A percentile compares a stretch with the other conserved stretches of the same genome.
Evolutionary conservation across 208 protist species (phyloP).

Genomic region (Spongospora subterranea): DNA sequence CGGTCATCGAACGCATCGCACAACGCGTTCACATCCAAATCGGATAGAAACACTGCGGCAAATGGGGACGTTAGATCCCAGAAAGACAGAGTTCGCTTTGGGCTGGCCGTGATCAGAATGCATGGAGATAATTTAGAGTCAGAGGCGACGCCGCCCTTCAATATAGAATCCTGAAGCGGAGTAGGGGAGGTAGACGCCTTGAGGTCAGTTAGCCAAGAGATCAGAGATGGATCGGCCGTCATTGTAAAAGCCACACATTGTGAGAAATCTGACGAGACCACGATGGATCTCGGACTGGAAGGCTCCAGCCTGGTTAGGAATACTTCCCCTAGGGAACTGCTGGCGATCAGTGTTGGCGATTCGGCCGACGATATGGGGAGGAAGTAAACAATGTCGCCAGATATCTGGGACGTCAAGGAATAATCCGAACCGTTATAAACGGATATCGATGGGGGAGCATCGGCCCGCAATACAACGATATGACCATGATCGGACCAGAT

Average conservation of each 20-base stretch:
- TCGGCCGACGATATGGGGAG: not conserved
- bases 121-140: not conserved
- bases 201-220: not conserved
- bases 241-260: not conserved
- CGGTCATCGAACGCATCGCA: not conserved
- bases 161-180: not conserved
- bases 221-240: not conserved
- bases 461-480: not conserved
- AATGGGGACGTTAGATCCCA: conserved; percentile 32
- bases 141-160: not conserved
- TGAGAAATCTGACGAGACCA: not conserved
- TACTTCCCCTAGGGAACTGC: not conserved
- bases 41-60: not conserved
- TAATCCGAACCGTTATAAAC: not conserved
- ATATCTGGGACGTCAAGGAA: not conserved
- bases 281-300: not conserved
- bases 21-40: not conserved
- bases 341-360: not conserved
- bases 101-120: not conserved
- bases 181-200: not conserved
- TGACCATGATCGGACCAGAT: not conserved
- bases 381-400: not conserved
- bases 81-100: not conserved
- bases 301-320: not conserved
- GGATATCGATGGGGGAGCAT: not conserved